Base-by-base conservation (phyloP, 768 basidiomycete genomes). In the Brasilioporus rufonigricans region DNA sequence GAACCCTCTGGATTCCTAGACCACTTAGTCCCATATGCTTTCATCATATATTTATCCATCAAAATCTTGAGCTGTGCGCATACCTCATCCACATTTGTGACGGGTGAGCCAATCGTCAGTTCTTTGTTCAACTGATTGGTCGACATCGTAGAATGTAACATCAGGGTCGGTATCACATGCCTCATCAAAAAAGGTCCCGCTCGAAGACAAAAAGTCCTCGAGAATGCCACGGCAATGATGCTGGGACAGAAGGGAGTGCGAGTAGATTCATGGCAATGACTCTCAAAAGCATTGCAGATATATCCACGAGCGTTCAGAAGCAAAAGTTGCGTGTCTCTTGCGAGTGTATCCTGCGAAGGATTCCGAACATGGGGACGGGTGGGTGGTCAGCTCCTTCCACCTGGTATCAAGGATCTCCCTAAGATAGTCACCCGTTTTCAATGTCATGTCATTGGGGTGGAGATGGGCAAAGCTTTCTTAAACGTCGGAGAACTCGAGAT, bases 91-190 rank as follows among this genome's bases (percentile, higher is more conserved):
- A 33, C 32, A 7, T 44, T 1, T 7, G 24, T 44, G 41, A 44
- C 24, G n/a, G 14, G 24, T 24, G 18, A 44, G 13, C 24, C 41
- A 44, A 18, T 44, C 41, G 14, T 44, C 24, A 8, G 27, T 44
- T 8, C n/a, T 41, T 16, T 67, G 57, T 38, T 67, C 56, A 41
- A 77, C 65, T 7, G 64, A 53, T 14, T 40, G 48, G 55, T 79
- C 76, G 10, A 79, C 66, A 44, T 78, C 78, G 14, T 60, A 69
- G 0, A 78, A 61, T 1, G 66, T 58, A 5, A 61, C 3, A 47
- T 31, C 36, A 21, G 61, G 54, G 7, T 68, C 61, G 3, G 18
- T 35, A 24, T 8, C 0, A 44, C 53, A 47, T 16, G 50, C 56
- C 1, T 48, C 35, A 2, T 38, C 14, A 12, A 67, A 53, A 45